phyloP scores from a whole-genome alignment of 2,329 filamentous ascomycete species.

The Trichophyton equinum region DNA sequence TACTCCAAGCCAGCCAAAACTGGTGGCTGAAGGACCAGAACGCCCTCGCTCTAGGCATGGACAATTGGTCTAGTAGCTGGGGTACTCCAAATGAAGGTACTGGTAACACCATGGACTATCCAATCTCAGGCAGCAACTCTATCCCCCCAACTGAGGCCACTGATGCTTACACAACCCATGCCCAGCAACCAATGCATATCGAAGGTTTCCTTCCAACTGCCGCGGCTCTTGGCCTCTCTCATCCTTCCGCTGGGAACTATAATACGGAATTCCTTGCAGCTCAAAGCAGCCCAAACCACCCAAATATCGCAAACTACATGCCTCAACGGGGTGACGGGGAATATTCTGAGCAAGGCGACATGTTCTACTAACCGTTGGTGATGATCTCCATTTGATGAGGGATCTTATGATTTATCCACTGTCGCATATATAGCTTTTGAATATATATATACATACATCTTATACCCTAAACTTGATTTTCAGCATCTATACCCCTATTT shows the following conservation, averaged over 20 bases:
- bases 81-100: not conserved
- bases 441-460: not conserved
- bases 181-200: not conserved
- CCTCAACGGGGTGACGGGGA: not conserved
- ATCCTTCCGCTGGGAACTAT: not conserved
- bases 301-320: not conserved
- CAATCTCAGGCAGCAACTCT: not conserved
- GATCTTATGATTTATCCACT: no score
- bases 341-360: not conserved
- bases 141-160: not conserved
- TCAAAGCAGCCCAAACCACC: not conserved
- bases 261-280: not conserved
- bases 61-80: slow-evolving; percentile 34
- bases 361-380: not conserved
- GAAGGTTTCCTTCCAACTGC: not conserved
- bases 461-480: no score
- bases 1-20: slow-evolving; percentile 52
- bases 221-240: not conserved
- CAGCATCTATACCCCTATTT: no score
- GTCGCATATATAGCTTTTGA: not conserved
- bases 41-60: slow-evolving; percentile 48
- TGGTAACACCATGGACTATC: not conserved
- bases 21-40: slow-evolving; percentile 54
- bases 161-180: not conserved
- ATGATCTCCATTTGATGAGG: no score